phyloP scores from a whole-genome alignment of 2,329 filamentous ascomycete genomes.

The Ambrosiella xylebori region DNA sequence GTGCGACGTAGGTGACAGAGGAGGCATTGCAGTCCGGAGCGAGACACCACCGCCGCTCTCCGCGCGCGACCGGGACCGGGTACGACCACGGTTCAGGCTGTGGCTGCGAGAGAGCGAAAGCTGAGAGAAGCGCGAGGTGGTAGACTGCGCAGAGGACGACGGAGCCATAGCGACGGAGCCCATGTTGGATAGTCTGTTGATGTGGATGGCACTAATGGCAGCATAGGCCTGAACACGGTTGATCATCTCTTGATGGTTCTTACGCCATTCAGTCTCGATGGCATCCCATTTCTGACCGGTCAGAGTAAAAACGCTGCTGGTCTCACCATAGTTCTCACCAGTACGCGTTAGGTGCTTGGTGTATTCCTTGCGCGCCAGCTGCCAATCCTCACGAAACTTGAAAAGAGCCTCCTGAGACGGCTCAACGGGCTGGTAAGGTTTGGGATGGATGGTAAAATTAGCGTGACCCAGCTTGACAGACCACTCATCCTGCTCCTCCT shows the following conservation, averaged over 20 bases:
- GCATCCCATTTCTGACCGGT: constrained; percentile 81
- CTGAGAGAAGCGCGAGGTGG: constrained; percentile 5
- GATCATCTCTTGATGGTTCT: constrained; percentile 48
- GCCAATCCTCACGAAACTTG: constrained; percentile 63
- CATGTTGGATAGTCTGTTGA: background rate
- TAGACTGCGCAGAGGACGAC: constrained; percentile 11
- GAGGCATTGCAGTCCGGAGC: constrained; percentile 17
- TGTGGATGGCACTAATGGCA: constrained; percentile 17
- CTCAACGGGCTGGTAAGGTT: constrained; percentile 54
- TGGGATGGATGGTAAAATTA: constrained; percentile 75
- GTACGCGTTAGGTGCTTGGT: constrained; percentile 77
- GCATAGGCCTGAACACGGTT: constrained; percentile 27
- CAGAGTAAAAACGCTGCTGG: constrained; percentile 71
- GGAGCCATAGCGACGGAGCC: constrained; percentile 13
- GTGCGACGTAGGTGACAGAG: constrained; percentile 1
- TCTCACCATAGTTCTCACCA: constrained; percentile 77
- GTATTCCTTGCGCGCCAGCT: constrained; percentile 67
- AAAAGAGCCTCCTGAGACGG: constrained; percentile 41
- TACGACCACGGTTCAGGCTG: constrained; percentile 21
- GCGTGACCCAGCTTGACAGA: constrained; percentile 73
- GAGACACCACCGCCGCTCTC: constrained; percentile 23
- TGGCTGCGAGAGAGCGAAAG: constrained; percentile 21
- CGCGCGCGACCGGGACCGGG: constrained; percentile 21
- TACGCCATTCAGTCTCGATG: constrained; percentile 59
- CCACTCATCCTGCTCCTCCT: constrained; percentile 59